A percentile compares a stretch with the other conserved stretches of the same genome.
Conservation (phyloP, 208 protist species). For the Jaenimonas drosophilae region DNA sequence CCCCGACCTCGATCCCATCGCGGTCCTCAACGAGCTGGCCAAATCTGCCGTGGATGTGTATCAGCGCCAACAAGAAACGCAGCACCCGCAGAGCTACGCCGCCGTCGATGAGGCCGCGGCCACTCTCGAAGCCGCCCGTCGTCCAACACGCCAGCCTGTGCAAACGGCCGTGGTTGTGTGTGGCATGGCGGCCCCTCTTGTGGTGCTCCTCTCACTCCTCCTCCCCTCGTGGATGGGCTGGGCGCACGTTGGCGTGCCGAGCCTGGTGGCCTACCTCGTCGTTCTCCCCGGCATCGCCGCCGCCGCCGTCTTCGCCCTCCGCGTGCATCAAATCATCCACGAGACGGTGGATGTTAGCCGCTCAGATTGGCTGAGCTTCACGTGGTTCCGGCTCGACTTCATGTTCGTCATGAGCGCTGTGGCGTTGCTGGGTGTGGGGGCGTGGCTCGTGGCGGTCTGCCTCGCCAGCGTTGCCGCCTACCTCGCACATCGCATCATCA, state of each 20-base stretch:
- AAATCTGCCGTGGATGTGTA: conserved; percentile 36
- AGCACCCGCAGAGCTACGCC: conserved; percentile 6
- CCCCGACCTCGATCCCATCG: conserved; percentile 58
- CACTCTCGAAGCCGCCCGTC: conserved; percentile 4
- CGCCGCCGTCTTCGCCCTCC: conserved; percentile 29
- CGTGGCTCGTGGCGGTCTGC: conserved; percentile 41
- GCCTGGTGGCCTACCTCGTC: conserved; percentile 23
- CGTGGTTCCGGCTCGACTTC: conserved; percentile 80
- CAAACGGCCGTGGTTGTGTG: conserved; percentile 52
- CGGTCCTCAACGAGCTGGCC: conserved; percentile 40
- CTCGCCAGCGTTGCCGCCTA: conserved; percentile 40
- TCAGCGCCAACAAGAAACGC: conserved; percentile 24
- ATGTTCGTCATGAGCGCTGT: conserved; percentile 57
- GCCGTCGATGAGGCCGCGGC: neutral
- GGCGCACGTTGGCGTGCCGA: conserved; percentile 29
- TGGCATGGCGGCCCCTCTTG: conserved; percentile 25
- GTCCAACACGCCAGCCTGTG: conserved; percentile 19
- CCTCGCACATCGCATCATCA: conserved; percentile 60
- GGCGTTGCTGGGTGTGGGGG: conserved; percentile 40
- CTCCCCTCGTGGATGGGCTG: conserved; percentile 29
- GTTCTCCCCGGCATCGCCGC: conserved; percentile 36
- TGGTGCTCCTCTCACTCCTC: conserved; percentile 28
- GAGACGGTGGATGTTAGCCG: conserved; percentile 36
- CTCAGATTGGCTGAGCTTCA: conserved; percentile 64
- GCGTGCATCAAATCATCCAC: conserved; percentile 18